These are phyloP conservation scores for Scolecobasidium constrictum DNA, from an alignment of 2,329 filamentous ascomycete genomes.

Conservation along the genomic window DNA sequence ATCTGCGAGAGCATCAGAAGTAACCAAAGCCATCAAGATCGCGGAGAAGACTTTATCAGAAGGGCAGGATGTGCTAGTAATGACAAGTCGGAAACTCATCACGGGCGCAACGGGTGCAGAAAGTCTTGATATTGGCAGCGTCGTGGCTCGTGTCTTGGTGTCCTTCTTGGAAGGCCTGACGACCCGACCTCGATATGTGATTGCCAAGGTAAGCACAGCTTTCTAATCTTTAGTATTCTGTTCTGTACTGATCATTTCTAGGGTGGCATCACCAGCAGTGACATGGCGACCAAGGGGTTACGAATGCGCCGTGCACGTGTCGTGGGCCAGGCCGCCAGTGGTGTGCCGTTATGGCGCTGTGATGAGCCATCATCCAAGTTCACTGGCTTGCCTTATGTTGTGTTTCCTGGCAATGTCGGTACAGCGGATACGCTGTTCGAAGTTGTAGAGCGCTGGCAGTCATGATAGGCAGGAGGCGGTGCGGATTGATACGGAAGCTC, in stretches of 20 bases:
- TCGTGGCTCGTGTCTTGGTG: background rate
- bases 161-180: constrained; percentile 29
- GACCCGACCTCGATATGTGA: constrained; percentile 43
- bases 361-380: constrained; percentile 41
- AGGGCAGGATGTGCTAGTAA: background rate
- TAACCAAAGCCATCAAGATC: background rate
- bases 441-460: constrained; percentile 33
- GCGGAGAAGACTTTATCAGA: background rate
- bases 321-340: constrained; percentile 46
- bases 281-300: constrained; percentile 47
- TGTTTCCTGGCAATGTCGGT: constrained; percentile 50
- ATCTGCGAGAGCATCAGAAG: background rate
- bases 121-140: background rate
- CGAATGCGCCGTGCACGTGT: constrained; percentile 43
- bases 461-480: no score
- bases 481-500: no score
- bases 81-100: background rate
- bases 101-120: background rate
- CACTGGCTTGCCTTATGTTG: constrained; percentile 43
- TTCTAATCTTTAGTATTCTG: background rate
- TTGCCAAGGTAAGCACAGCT: constrained; percentile 40
- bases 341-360: constrained; percentile 49
- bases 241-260: background rate
- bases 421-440: constrained; percentile 35
- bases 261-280: constrained; percentile 49